A percentile compares a stretch with the other conserved stretches of the same genome.
Evolutionary conservation across 2,329 filamentous ascomycete species (phyloP).

Genomic region (Alternaria panax): DNA sequence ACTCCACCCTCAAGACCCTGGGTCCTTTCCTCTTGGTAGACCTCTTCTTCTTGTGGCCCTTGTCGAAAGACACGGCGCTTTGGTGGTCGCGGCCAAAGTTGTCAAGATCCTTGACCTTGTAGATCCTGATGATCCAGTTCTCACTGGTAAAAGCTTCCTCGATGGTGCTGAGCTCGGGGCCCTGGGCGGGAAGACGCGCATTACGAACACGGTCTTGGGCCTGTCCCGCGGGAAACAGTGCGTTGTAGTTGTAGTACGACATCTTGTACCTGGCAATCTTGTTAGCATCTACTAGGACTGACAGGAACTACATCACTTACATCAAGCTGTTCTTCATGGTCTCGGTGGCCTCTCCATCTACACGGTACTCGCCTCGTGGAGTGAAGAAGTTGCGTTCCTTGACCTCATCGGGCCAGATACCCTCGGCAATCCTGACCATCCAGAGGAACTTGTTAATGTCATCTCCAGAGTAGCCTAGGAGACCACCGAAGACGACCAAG

Average conservation of each 20-base stretch:
- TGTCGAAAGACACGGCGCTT: conserved; percentile 72
- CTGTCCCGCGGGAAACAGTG: conserved; percentile 89
- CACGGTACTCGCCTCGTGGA: conserved; percentile 87
- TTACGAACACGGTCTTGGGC: conserved; percentile 89
- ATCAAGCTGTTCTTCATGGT: conserved; percentile 99
- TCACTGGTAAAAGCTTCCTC: conserved; percentile 99
- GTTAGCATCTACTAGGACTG: conserved; percentile 32
- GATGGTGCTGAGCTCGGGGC: conserved; percentile 83
- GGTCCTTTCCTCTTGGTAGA: conserved; percentile 74
- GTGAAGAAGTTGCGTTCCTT: conserved; percentile 98
- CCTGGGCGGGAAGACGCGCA: conserved; percentile 78
- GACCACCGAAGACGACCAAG: conserved; percentile 93
- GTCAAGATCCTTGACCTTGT: conserved; percentile 99
- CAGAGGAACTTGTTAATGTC: conserved; percentile 99
- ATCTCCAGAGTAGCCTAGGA: conserved; percentile 96
- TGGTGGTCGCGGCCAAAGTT: conserved; percentile 91
- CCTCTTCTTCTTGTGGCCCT: conserved; percentile 86
- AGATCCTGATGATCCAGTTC: conserved; percentile 99
- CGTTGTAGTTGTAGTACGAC: conserved; percentile 98
- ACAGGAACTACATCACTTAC: conserved; percentile 62
- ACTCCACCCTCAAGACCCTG: conserved; percentile 75
- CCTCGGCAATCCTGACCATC: conserved; percentile 99
- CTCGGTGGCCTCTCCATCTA: conserved; percentile 90
- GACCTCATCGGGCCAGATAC: conserved; percentile 99
- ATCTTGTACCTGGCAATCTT: conserved; percentile 86